Evolutionary conservation across 2,329 filamentous ascomycete species (phyloP), one percentile per base, ranked within the genome.

Genomic region (Exutisphaerella laricina): DNA sequence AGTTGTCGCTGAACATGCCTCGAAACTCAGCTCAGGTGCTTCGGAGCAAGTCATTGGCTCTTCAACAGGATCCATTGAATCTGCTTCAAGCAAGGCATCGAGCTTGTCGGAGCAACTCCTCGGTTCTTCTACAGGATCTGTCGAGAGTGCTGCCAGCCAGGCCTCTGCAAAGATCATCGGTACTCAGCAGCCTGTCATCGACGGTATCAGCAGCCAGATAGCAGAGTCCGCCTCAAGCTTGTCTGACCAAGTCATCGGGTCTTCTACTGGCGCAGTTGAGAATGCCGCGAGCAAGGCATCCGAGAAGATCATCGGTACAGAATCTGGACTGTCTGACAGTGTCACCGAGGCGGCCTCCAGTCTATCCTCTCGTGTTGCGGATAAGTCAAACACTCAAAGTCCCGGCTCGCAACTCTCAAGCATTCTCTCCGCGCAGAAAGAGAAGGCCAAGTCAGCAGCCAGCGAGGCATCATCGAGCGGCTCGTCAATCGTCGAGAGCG

Each of bases 141-240:
- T 69, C 3, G 73, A 77, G 42, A 78, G 77, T 12, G 59, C 71
- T 5, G 70, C 70, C 2, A 74, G 70, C 34, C 67, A 73, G 50
- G 73, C 70, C 18, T 49, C 48, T 3, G 44, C 40, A 14, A 49
- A 47, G 29, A 21, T 46, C 23, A 10, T 49, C 4, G 50, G 45
- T 16, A 42, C n/a, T 41, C 36, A 49, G 35, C 21, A 45, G 25
- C 21, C 36, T 20, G 18, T 32, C 12, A 36, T 46, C 21, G 39
- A 46, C 18, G 49, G 43, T 23, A 22, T 33, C 10, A 36, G 29
- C 26, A 42, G 26, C 33, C 42, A 39, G n/a, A 34, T 43, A 14
- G 29, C 45, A 5, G 40, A 52, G 25, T 41, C 42, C 14, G 49
- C 47, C 14, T 60, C 58, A 2, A 54, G 54, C 39, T 56, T 49